Percentiles rank a stretch among this genome's conserved stretches.
These are phyloP conservation scores for Anacardium occidentale DNA, from an alignment of 345 rosid species.

Conservation along the genomic window DNA sequence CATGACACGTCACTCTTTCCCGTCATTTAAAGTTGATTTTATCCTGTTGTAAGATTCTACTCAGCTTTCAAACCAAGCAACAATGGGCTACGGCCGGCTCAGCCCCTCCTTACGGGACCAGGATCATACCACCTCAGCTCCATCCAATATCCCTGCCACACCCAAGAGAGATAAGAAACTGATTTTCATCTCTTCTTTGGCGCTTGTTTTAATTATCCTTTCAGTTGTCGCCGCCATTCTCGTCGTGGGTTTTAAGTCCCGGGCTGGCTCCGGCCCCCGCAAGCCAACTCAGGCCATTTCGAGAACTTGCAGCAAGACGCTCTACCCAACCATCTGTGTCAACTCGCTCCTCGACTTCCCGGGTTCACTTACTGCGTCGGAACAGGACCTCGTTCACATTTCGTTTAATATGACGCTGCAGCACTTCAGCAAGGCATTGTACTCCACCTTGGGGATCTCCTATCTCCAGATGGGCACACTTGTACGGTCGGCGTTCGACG, in stretches of 20 bases:
- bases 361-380: constrained; percentile 52
- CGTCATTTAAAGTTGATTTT: too few relatives aligned
- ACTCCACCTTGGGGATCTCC: constrained; percentile 49
- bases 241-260: constrained; percentile 39
- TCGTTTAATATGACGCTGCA: constrained; percentile 91
- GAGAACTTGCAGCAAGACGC: constrained; percentile 58
- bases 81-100: constrained; percentile 60
- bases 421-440: constrained; percentile 76
- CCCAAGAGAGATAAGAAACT: constrained; percentile 35
- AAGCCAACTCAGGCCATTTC: constrained; percentile 80
- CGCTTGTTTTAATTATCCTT: constrained; percentile 49
- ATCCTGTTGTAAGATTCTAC: background rate
- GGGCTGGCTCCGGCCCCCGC: constrained; percentile 23
- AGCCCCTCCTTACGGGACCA: background rate
- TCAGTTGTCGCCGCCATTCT: constrained; percentile 54
- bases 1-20: too few relatives aligned
- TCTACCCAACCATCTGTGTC: constrained; percentile 63
- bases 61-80: background rate
- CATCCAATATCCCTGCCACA: constrained; percentile 10
- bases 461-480: constrained; percentile 55
- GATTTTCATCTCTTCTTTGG: constrained; percentile 41
- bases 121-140: constrained; percentile 16
- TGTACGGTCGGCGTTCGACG: constrained; percentile 73
- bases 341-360: constrained; percentile 70
- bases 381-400: constrained; percentile 81